Conservation (phyloP, 768 basidiomycete genomes). For the Leccinum broughii region DNA sequence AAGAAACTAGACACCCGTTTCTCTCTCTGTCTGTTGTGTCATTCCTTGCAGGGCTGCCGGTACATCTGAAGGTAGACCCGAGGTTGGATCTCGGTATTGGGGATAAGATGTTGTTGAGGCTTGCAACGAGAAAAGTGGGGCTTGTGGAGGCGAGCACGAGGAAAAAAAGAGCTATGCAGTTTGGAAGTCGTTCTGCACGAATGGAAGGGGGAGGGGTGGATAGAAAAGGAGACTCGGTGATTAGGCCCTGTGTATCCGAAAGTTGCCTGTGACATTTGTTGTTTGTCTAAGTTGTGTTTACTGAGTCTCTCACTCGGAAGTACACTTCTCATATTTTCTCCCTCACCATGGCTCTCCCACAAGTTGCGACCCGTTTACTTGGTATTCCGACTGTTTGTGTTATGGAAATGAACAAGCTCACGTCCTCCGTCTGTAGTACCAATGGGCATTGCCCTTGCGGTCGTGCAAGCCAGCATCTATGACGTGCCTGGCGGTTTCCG, state of each 20-base stretch:
- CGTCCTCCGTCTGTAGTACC: slow-evolving; percentile 23
- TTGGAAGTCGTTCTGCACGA: slow-evolving; percentile 84
- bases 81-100: slow-evolving; percentile 74
- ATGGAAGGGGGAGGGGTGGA: slow-evolving; percentile 65
- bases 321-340: neutral
- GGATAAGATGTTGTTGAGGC: slow-evolving; percentile 83
- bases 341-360: slow-evolving; percentile 50
- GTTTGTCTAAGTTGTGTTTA: slow-evolving; percentile 28
- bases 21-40: slow-evolving; percentile 76
- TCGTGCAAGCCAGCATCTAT: slow-evolving; percentile 53
- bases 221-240: slow-evolving; percentile 48
- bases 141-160: slow-evolving; percentile 69
- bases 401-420: slow-evolving; percentile 12
- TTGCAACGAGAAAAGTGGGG: slow-evolving; percentile 72
- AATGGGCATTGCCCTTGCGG: slow-evolving; percentile 43
- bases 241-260: slow-evolving; percentile 9
- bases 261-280: slow-evolving; percentile 5
- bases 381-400: slow-evolving; percentile 36
- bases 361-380: slow-evolving; percentile 48
- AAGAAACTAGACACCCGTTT: slow-evolving; percentile 92
- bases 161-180: slow-evolving; percentile 97
- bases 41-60: slow-evolving; percentile 76
- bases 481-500: slow-evolving; percentile 90
- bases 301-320: neutral
- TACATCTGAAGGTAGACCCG: slow-evolving; percentile 81